Evolutionary conservation across 2,329 filamentous ascomycete species (phyloP), one percentile per base, ranked within the genome.

Genomic region (Sclerotinia nivalis): DNA sequence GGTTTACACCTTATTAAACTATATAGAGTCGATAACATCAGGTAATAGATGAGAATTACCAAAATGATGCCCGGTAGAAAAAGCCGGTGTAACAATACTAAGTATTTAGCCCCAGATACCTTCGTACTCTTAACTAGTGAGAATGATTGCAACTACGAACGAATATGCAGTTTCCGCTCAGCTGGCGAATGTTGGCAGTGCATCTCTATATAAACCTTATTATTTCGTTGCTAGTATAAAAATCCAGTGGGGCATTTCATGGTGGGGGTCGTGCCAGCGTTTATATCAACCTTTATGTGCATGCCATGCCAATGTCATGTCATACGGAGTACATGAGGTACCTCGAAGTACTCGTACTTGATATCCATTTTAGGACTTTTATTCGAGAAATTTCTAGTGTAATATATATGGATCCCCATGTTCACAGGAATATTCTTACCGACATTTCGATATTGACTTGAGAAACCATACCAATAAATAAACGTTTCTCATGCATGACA

Each of bases 111-210:
- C 40, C 4, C 40, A 15, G 40, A 43, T 4, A 43, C 40, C 40
- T 43, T 43, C 40, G 13, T 56, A 37, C 20, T 13, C 9, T 9
- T n/a, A 25, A 50, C 18, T 34, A 45, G 20, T 62, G 13, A n/a
- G 13, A 22, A 34, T 15, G 45, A 50, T 49, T n/a, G 12, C 8
- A 13, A 62, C 12, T 12, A 61, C 58, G 40, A 45, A 60, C 58
- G 58, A 9, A 31, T 13, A 31, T 31, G 15, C 15, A 60, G 40
- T 28, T 12, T 31, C 20, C 25, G 10, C 37, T 25, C 60, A 64
- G 60, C 60, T 50, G 31, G 13, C 25, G 45, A 64, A 49, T 37
- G 60, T 37, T 50, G 60, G 60, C 60, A 25, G 31, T 64, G 60
- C 60, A 43, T 28, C 43, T 45, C 20, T 22, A 40, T 45, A 45